These are phyloP conservation scores for Diaporthe sp. DNA, from an alignment of 2,329 filamentous ascomycete genomes.

Conservation along the genomic window DNA sequence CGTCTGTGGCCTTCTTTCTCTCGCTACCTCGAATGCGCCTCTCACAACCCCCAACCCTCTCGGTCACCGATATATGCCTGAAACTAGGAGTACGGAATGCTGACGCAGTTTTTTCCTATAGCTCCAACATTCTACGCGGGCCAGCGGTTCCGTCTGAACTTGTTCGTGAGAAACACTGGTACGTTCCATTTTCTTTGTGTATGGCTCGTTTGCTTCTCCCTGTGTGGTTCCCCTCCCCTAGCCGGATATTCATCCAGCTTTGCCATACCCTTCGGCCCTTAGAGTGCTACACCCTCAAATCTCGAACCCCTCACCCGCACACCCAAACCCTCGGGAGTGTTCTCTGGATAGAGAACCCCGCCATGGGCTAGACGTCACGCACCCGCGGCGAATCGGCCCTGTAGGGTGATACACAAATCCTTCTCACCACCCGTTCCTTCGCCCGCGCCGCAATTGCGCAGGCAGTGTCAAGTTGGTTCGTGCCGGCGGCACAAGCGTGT, in stretches of 20 bases:
- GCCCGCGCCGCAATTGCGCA: slow-evolving; percentile 13
- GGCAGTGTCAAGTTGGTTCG: slow-evolving; percentile 1
- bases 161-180: slow-evolving; percentile 31
- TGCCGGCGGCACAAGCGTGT: slow-evolving; percentile 34
- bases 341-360: slow-evolving; percentile 28
- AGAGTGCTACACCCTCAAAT: slow-evolving; percentile 32
- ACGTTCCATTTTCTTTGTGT: slow-evolving; percentile 34
- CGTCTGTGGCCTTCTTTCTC: slow-evolving; percentile 20
- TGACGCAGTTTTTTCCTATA: slow-evolving; percentile 30
- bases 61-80: neutral
- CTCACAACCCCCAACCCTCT: neutral
- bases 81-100: slow-evolving; percentile 17
- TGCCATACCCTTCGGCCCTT: slow-evolving; percentile 19
- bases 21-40: neutral
- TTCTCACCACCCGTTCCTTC: slow-evolving; percentile 21
- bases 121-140: slow-evolving; percentile 20
- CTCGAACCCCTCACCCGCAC: slow-evolving; percentile 35
- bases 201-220: slow-evolving; percentile 2
- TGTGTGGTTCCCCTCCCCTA: slow-evolving; percentile 17
- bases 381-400: slow-evolving; percentile 36
- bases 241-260: slow-evolving; percentile 18
- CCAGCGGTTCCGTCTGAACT: neutral
- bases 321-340: slow-evolving; percentile 39
- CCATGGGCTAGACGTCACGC: slow-evolving; percentile 25
- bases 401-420: slow-evolving; percentile 12